Conservation (phyloP, 1,139 yeast species). For the Wickerhamomyces sp. region DNA sequence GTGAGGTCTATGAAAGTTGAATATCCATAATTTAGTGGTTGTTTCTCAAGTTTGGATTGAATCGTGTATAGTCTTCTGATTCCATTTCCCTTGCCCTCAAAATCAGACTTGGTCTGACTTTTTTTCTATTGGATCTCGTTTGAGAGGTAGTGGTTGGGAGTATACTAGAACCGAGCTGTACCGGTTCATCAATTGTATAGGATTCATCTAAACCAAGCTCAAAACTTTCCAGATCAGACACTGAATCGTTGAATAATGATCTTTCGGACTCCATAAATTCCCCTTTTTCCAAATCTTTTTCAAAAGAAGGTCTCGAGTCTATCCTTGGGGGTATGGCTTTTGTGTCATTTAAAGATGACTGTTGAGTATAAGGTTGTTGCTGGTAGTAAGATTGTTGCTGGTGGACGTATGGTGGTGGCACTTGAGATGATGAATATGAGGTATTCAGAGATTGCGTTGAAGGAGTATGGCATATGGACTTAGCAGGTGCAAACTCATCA, state of each 20-base stretch:
- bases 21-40: too few relatives aligned
- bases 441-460: neutral
- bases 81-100: constrained; percentile 21
- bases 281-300: neutral
- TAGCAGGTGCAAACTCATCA: constrained; percentile 1
- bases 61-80: constrained; percentile 20
- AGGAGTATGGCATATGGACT: neutral
- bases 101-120: constrained; percentile 17
- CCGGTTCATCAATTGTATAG: constrained; percentile 1
- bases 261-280: neutral
- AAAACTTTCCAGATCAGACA: constrained; percentile 8
- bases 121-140: constrained; percentile 1
- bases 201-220: constrained; percentile 2
- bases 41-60: constrained; percentile 2
- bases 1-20: too few relatives aligned
- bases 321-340: neutral
- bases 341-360: neutral
- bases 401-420: neutral
- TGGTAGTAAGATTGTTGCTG: neutral
- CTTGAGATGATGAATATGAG: neutral
- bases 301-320: constrained; percentile 1
- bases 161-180: too few relatives aligned
- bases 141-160: too few relatives aligned
- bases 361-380: neutral
- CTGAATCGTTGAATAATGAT: neutral